A percentile compares a stretch with the other conserved stretches of the same genome.
Evolutionary conservation across 2,329 filamentous ascomycete genomes (phyloP).

Genomic region (Lecanoromycetidae sp.): DNA sequence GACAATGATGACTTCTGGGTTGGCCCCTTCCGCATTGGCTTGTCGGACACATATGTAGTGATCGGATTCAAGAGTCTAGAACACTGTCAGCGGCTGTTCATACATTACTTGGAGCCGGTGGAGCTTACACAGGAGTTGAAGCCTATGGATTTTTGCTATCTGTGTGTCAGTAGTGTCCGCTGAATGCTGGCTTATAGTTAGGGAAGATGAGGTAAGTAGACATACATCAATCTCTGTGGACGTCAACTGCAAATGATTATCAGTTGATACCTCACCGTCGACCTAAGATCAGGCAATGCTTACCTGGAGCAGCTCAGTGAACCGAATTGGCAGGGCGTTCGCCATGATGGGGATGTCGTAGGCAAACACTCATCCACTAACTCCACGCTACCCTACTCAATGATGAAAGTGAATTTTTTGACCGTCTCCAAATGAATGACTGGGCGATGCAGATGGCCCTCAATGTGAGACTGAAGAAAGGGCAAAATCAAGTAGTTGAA

Average conservation of each 20-base stretch:
- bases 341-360: constrained; percentile 38
- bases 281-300: constrained; percentile 38
- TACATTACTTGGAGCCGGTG: constrained; percentile 15
- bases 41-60: constrained; percentile 92
- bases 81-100: constrained; percentile 17
- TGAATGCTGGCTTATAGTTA: constrained; percentile 7
- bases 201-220: constrained; percentile 16
- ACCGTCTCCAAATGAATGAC: constrained; percentile 2
- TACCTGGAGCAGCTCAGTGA: constrained; percentile 79
- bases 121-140: constrained; percentile 73
- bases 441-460: neutral
- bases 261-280: too few species aligned
- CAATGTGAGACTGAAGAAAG: neutral
- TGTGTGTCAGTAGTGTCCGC: constrained; percentile 2
- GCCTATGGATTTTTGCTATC: constrained; percentile 46
- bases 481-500: neutral
- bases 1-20: constrained; percentile 91
- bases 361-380: constrained; percentile 30
- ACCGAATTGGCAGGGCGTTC: constrained; percentile 76
- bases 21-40: constrained; percentile 71
- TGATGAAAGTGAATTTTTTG: neutral
- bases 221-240: constrained; percentile 20
- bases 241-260: constrained; percentile 9
- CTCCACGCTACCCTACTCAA: constrained; percentile 8
- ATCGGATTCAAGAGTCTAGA: constrained; percentile 92